Conservation (phyloP, 768 basidiomycete species). For the Baorangia bicolor region DNA sequence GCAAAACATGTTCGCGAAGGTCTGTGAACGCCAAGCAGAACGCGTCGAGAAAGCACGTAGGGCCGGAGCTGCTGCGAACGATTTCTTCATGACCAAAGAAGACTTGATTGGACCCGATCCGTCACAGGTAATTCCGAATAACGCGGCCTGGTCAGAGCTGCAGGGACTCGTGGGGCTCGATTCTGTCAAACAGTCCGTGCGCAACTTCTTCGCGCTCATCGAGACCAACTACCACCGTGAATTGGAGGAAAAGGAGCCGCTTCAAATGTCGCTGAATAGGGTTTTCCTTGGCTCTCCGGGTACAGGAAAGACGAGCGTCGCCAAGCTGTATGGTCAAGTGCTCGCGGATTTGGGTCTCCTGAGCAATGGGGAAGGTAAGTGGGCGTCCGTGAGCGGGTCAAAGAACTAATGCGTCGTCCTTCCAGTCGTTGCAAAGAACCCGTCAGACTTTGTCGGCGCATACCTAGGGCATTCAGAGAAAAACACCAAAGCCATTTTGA, state of each 20-base stretch:
- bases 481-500: slow-evolving; percentile 63
- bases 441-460: slow-evolving; percentile 65
- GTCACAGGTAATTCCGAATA: slow-evolving; percentile 43
- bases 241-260: slow-evolving; percentile 50
- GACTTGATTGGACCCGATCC: slow-evolving; percentile 71
- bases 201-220: slow-evolving; percentile 45
- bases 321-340: slow-evolving; percentile 63
- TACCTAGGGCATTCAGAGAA: slow-evolving; percentile 59
- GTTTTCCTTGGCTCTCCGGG: slow-evolving; percentile 69
- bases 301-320: slow-evolving; percentile 72
- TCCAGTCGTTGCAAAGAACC: slow-evolving; percentile 64
- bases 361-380: slow-evolving; percentile 68
- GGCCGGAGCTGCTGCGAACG: slow-evolving; percentile 41
- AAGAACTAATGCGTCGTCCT: not conserved
- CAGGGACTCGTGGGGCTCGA: slow-evolving; percentile 54
- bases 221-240: slow-evolving; percentile 60
- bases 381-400: not conserved
- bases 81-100: slow-evolving; percentile 49
- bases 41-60: slow-evolving; percentile 45
- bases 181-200: slow-evolving; percentile 55
- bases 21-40: slow-evolving; percentile 53
- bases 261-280: slow-evolving; percentile 57
- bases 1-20: slow-evolving; percentile 45
- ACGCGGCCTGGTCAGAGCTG: slow-evolving; percentile 50
- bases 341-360: slow-evolving; percentile 59